Evolutionary conservation across 176 grass and related monocot species (phyloP).

Genomic region (Alopecurus myosuroides): DNA sequence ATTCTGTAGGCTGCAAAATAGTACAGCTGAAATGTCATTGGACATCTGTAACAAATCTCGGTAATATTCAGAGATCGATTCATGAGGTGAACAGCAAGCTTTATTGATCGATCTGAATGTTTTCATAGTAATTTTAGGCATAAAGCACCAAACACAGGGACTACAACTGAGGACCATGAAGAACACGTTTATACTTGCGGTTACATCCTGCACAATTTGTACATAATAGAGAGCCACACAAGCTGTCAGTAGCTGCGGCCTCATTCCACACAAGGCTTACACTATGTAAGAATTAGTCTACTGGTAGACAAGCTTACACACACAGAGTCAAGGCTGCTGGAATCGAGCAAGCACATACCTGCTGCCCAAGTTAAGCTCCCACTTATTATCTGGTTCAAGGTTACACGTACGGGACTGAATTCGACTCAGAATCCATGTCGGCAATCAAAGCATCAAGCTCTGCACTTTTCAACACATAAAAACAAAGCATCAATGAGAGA

Average conservation of each 20-base stretch:
- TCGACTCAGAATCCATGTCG: too few relatives aligned
- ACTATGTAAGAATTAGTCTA: too few relatives aligned
- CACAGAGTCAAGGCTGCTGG: too few relatives aligned
- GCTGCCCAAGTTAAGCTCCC: too few relatives aligned
- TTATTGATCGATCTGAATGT: not conserved
- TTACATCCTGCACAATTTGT: not conserved
- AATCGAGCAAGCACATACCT: too few relatives aligned
- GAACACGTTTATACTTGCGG: not conserved
- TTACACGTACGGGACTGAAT: too few relatives aligned
- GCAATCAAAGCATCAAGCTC: too few relatives aligned
- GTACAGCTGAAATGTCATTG: not conserved
- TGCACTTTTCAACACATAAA: too few relatives aligned
- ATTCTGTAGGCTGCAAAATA: not conserved
- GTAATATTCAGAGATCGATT: not conserved
- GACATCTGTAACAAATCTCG: not conserved
- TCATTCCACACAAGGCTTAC: not conserved
- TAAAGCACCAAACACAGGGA: not conserved
- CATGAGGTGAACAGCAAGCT: not conserved
- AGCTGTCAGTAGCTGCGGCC: not conserved
- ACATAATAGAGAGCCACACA: not conserved
- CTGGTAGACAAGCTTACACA: too few relatives aligned
- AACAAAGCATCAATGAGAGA: too few relatives aligned
- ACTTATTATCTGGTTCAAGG: too few relatives aligned
- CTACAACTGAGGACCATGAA: not conserved
- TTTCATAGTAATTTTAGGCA: not conserved